Percentiles rank a stretch among this genome's conserved stretches.
phyloP scores from a whole-genome alignment of 495 filamentous ascomycete species.

The Aspergillus steynii region DNA sequence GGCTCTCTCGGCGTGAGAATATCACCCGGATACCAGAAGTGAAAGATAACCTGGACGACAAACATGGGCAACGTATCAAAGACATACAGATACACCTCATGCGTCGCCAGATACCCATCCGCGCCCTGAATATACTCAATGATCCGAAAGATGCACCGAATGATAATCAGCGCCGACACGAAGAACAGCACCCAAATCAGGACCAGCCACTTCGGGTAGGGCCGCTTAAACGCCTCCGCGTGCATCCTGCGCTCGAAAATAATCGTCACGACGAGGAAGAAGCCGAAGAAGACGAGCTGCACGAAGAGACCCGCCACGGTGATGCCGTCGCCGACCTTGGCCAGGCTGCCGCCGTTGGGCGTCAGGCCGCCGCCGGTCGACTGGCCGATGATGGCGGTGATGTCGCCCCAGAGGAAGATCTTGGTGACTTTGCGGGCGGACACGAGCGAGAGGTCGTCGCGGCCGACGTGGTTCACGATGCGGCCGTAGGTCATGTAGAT shows the following conservation, averaged over 20 bases:
- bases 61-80: conserved; percentile 65
- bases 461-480: conserved; percentile 40
- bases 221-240: background rate
- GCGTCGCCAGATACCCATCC: conserved; percentile 48
- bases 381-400: conserved; percentile 20
- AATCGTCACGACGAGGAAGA: conserved; percentile 41
- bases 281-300: conserved; percentile 47
- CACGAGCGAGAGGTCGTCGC: conserved; percentile 26
- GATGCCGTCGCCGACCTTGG: conserved; percentile 20
- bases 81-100: conserved; percentile 62
- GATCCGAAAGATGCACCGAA: conserved; percentile 62
- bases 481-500: conserved; percentile 56
- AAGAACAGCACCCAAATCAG: conserved; percentile 54
- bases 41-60: conserved; percentile 52
- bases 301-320: conserved; percentile 44
- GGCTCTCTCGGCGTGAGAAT: background rate
- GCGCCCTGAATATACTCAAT: conserved; percentile 62
- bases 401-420: conserved; percentile 27
- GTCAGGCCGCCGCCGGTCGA: conserved; percentile 3
- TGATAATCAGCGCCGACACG: conserved; percentile 54
- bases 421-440: conserved; percentile 16
- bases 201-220: conserved; percentile 40
- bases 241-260: conserved; percentile 41
- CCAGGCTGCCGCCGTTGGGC: background rate
- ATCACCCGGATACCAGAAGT: conserved; percentile 32